Percentiles rank a stretch among this genome's conserved stretches.
Evolutionary conservation across 805 yeast species (phyloP).

Genomic region (Candida ipomoeae): DNA sequence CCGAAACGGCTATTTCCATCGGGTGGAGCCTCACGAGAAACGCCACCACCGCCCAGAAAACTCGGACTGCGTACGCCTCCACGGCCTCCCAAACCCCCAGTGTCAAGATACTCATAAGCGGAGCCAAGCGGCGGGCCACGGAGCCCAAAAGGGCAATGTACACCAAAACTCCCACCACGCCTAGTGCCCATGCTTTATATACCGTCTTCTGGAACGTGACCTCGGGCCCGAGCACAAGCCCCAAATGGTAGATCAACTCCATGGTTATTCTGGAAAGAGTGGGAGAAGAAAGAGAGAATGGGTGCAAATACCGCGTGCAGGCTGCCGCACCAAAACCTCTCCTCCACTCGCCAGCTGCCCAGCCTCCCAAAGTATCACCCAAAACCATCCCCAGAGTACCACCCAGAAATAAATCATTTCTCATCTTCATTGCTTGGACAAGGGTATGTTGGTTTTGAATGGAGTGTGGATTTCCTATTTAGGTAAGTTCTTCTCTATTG

Average conservation of each 20-base stretch:
- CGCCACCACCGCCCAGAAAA: constrained; percentile 16
- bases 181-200: constrained; percentile 17
- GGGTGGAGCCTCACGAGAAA: constrained; percentile 13
- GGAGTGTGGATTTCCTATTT: too few species aligned
- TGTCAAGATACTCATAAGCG: constrained; percentile 8
- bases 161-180: constrained; percentile 17
- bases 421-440: too few species aligned
- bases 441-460: too few species aligned
- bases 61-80: constrained; percentile 1
- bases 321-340: too few species aligned
- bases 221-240: constrained; percentile 21
- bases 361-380: too few species aligned
- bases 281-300: not conserved
- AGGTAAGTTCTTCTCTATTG: too few species aligned
- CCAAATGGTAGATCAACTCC: constrained; percentile 33
- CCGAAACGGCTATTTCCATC: constrained; percentile 37
- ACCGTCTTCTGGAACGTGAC: constrained; percentile 6
- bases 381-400: too few species aligned
- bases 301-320: not conserved
- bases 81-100: constrained; percentile 7
- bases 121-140: constrained; percentile 16
- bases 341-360: too few species aligned
- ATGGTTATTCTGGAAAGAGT: constrained; percentile 7
- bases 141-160: constrained; percentile 20
- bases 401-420: too few species aligned